Percentiles rank a stretch among this genome's conserved stretches.
Conservation (phyloP, 2,329 filamentous ascomycete genomes). For the Lizonia empirigonia region DNA sequence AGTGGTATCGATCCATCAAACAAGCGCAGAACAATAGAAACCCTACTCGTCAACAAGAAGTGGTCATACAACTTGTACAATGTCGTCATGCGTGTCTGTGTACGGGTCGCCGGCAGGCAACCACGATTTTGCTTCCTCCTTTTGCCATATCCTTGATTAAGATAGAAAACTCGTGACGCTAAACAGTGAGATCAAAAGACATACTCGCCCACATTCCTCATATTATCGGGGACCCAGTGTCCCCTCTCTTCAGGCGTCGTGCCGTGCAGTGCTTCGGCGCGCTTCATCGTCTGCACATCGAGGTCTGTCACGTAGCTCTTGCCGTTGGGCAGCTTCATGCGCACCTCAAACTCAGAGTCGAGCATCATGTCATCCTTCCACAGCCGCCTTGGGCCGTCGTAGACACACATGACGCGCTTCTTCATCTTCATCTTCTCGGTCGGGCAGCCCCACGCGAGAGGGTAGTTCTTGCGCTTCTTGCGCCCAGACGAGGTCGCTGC, state of each 20-base stretch:
- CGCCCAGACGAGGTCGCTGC: constrained; percentile 65
- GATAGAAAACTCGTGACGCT: constrained; percentile 8
- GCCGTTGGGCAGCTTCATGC: constrained; percentile 69
- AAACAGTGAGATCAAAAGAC: constrained; percentile 6
- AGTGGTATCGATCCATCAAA: constrained; percentile 20
- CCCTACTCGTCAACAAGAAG: constrained; percentile 2
- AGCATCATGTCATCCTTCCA: constrained; percentile 99
- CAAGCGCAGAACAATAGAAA: neutral
- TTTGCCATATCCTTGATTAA: constrained; percentile 5
- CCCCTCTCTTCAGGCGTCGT: constrained; percentile 88
- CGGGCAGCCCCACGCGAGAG: constrained; percentile 89
- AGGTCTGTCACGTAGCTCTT: constrained; percentile 90
- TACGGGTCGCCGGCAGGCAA: constrained; percentile 23
- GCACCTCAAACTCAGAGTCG: constrained; percentile 90
- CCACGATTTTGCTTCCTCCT: constrained; percentile 19
- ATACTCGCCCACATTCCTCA: constrained; percentile 35
- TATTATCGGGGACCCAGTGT: constrained; percentile 77
- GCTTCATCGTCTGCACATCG: constrained; percentile 85
- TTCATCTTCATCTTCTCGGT: constrained; percentile 97
- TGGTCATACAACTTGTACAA: constrained; percentile 14
- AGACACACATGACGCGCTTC: constrained; percentile 93
- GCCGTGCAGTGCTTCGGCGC: constrained; percentile 81
- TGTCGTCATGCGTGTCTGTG: constrained; percentile 23
- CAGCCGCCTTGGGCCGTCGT: constrained; percentile 83
- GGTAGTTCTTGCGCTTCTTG: constrained; percentile 93